These are phyloP conservation scores for Bipolaris cookei DNA, from an alignment of 2,329 filamentous ascomycete genomes.

Conservation along the genomic window DNA sequence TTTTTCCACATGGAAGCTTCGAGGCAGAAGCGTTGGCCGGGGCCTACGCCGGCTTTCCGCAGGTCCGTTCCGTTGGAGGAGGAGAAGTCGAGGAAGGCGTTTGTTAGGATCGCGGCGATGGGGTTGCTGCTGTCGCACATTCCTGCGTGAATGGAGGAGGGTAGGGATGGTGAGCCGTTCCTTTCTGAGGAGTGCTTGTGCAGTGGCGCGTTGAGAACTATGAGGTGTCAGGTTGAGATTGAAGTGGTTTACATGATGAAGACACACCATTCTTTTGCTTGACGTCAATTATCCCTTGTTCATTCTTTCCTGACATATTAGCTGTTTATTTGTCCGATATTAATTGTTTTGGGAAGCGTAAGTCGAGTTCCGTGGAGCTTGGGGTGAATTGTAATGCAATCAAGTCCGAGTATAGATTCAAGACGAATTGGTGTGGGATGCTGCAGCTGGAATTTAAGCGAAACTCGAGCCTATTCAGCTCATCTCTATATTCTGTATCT, in stretches of 20 bases:
- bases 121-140: constrained; percentile 36
- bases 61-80: constrained; percentile 64
- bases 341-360: background rate
- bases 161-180: constrained; percentile 7
- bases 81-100: constrained; percentile 66
- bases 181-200: constrained; percentile 28
- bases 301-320: constrained; percentile 28
- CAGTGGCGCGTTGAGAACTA: constrained; percentile 36
- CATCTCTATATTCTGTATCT: background rate
- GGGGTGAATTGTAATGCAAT: background rate
- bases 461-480: background rate
- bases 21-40: constrained; percentile 65
- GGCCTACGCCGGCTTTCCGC: constrained; percentile 59
- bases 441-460: background rate
- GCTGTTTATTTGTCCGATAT: constrained; percentile 16
- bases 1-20: constrained; percentile 64
- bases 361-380: background rate
- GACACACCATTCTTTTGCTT: constrained; percentile 36
- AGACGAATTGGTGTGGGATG: background rate
- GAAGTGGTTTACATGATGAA: background rate
- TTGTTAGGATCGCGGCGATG: constrained; percentile 62
- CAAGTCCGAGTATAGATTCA: background rate
- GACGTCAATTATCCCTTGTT: constrained; percentile 34
- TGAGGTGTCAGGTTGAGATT: background rate
- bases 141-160: constrained; percentile 20